These are phyloP conservation scores for Alternaria brassicicola DNA, from an alignment of 2,329 filamentous ascomycete genomes.

Conservation along the genomic window DNA sequence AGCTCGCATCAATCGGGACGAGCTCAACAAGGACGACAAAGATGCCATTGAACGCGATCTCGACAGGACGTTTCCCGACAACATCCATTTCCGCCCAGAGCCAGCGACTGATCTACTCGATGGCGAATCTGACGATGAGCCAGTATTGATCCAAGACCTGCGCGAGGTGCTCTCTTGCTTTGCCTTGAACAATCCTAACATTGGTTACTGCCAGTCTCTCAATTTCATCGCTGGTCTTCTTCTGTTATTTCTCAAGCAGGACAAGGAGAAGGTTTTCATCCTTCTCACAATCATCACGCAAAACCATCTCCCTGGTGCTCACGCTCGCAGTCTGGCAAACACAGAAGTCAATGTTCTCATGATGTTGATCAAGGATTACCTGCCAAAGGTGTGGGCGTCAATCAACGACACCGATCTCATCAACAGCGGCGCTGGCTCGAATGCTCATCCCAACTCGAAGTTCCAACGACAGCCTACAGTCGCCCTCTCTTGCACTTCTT, in stretches of 20 bases:
- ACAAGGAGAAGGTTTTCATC: conserved; percentile 91
- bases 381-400: conserved; percentile 85
- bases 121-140: conserved; percentile 61
- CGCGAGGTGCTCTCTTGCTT: conserved; percentile 89
- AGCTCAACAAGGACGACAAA: conserved; percentile 72
- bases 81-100: conserved; percentile 81
- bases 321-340: conserved; percentile 88
- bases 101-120: conserved; percentile 41
- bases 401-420: conserved; percentile 75
- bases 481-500: conserved; percentile 89
- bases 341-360: conserved; percentile 94
- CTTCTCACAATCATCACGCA: conserved; percentile 91
- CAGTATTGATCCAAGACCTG: conserved; percentile 78
- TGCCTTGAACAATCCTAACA: conserved; percentile 85
- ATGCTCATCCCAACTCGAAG: conserved; percentile 43
- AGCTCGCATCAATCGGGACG: conserved; percentile 66
- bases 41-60: conserved; percentile 94
- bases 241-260: conserved; percentile 78
- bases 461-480: conserved; percentile 76
- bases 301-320: conserved; percentile 86
- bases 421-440: conserved; percentile 43
- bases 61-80: conserved; percentile 93
- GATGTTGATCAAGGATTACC: conserved; percentile 79
- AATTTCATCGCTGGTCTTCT: conserved; percentile 93
- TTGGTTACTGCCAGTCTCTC: conserved; percentile 94